Conservation (phyloP, 2,329 filamentous ascomycete species). For the Juglanconis oblonga region DNA sequence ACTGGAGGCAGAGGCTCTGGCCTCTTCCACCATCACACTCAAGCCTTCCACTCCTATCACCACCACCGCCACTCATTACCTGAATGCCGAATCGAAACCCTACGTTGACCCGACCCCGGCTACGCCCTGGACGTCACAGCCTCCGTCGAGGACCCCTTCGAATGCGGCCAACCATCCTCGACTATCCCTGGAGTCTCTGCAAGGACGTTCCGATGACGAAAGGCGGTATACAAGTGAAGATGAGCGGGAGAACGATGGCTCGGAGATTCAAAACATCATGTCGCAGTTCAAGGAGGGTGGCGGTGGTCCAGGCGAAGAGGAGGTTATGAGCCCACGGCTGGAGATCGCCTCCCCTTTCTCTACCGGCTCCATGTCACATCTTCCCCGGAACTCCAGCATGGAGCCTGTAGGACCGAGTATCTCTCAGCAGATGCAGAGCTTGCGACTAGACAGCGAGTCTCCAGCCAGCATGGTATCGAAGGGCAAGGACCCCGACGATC, state of each 20-base stretch:
- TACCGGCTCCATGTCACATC: constrained; percentile 61
- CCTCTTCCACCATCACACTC: constrained; percentile 47
- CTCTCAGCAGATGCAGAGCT: constrained; percentile 44
- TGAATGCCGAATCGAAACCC: constrained; percentile 43
- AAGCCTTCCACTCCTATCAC: constrained; percentile 42
- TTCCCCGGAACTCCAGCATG: constrained; percentile 81
- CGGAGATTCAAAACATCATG: constrained; percentile 97
- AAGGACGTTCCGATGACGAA: constrained; percentile 57
- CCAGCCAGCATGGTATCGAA: constrained; percentile 35
- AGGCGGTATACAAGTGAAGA: constrained; percentile 57
- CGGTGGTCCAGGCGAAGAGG: constrained; percentile 68
- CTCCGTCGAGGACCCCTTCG: constrained; percentile 58
- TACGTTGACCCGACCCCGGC: constrained; percentile 59
- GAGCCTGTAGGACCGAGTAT: constrained; percentile 62
- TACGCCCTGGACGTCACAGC: constrained; percentile 53
- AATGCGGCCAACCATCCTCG: constrained; percentile 49
- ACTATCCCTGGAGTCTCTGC: constrained; percentile 44
- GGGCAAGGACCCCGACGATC: constrained; percentile 40
- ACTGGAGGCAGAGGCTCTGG: constrained; percentile 27
- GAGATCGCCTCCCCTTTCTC: constrained; percentile 78
- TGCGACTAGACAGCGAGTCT: constrained; percentile 39
- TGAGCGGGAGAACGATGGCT: constrained; percentile 66
- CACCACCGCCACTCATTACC: constrained; percentile 38
- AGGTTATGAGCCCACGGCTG: constrained; percentile 88
- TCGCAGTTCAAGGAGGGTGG: constrained; percentile 82